Evolutionary conservation across 257 asterid genomes (phyloP), one percentile per base, ranked within the genome.

Genomic region (Plantago ovata): DNA sequence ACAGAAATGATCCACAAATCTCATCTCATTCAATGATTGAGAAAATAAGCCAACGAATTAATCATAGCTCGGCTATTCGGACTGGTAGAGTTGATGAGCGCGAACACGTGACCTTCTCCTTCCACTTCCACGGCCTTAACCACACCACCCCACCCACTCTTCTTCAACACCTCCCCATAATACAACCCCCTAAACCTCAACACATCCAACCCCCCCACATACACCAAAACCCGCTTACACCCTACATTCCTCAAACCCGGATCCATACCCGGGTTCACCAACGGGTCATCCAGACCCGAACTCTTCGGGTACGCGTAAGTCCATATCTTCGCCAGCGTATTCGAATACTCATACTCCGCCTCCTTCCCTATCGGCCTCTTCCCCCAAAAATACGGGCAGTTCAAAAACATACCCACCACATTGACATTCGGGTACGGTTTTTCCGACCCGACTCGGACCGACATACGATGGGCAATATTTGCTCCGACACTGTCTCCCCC

Each of bases 341-440:
- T 76, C 3, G 20, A 33, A 1, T 61, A 65, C 3, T 10, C 1
- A 5, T 69, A 38, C 0, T 43, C 46, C 0, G 21, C 50, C 48
- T 84, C 96, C 0, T 61, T 56, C 5, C 79, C 94, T 0, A 82
- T 75, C 0, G 69, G 70, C 6, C 64, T 80, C 19, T 82, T 77
- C 20, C 94, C 96, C 78, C 77, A 53, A 56, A 87, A 84, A 7
- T 3, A 84, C 0, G 94, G 94, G 49, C 86, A 77, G 14, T 75
- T 70, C 0, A 84, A 68, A 42, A 84, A 74, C 63, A 84, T 60
- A n/a, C 91, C 94, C 11, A n/a, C 28, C 4, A 86, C 21, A 0
- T 51, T 53, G 1, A 83, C 0, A 0, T 78, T 77, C 0, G 52
- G 56, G 2, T 6, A 57, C 64, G 44, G 55, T 0, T 32, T 39